Base-by-base conservation (phyloP, 1,139 yeast genomes). In the Candida buenavistaensis region DNA sequence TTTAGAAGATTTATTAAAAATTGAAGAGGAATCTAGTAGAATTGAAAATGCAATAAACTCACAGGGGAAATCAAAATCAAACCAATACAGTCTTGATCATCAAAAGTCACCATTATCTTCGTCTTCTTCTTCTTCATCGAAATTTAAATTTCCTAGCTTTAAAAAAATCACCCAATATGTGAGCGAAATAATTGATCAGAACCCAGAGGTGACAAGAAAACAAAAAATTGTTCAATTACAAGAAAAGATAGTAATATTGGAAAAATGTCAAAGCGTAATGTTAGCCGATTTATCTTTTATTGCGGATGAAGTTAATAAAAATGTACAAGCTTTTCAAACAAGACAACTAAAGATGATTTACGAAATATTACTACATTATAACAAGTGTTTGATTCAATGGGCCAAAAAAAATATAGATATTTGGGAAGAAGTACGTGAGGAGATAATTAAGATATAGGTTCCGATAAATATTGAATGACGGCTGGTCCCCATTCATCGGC, bases 391-490 rank as follows among this genome's bases (percentile, higher is more conserved):
- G 30, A 62, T 80, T 24, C 79, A 73, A 39, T 83, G 90, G 89
- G 86, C 87, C 3, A 71, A 68, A 48, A 80, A 80, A 59, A 82
- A 82, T 51, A 59, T 80, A 33, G 88, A 82, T 46, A 70, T 78
- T 33, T 83, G 92, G 92, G 81, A 80, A 48, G 89, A 82, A 43
- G 80, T 83, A 9, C 68, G 67, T 41, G 69, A 66, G 14, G 77
- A 70, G 38, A 52, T 71, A 11, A 39, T 45, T 21, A 61, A 51
- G 36, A 40, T 59, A 35, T 60, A 39, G 23, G 23, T 28, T 24
- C 28, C 3, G 33, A 30, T 24, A 66, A 49, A 38, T 65, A 66
- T 38, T 57, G 47, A 14, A 55, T 48, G 1, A 64, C 61, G 1
- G 71, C 60, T 1, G 64, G 68, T 1, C 67, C 67, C 72, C 72